phyloP scores from a whole-genome alignment of 2,329 filamentous ascomycete genomes.

The Pseudocercospora eumusae region DNA sequence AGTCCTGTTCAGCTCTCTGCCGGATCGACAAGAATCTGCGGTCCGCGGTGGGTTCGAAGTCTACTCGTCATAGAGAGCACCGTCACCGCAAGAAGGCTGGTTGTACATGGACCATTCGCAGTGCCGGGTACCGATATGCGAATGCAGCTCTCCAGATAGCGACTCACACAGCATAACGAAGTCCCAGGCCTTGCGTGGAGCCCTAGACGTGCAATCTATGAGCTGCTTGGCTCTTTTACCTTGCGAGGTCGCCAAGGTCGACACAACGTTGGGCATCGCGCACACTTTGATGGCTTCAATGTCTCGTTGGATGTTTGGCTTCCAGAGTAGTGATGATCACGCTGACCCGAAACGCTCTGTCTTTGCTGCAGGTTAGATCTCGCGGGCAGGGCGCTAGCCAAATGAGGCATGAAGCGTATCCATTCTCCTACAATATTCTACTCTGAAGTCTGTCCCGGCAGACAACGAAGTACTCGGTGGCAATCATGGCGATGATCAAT shows the following conservation, averaged over 20 bases:
- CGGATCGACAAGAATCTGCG: not conserved
- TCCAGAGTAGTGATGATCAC: not conserved
- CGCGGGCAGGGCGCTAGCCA: not conserved
- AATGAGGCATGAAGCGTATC: not conserved
- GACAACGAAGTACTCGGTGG: not conserved
- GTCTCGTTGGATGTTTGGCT: not conserved
- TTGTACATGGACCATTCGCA: not conserved
- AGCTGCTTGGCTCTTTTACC: not conserved
- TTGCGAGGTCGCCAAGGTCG: not conserved
- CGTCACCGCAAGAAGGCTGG: not conserved
- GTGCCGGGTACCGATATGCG: too few relatives aligned
- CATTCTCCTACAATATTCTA: not conserved
- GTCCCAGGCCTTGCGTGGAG: not conserved
- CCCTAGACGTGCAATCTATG: not conserved
- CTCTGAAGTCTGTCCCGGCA: not conserved
- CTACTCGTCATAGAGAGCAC: conserved; percentile 10
- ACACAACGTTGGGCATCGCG: not conserved
- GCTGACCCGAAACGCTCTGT: conserved; percentile 1
- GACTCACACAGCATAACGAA: not conserved
- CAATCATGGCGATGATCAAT: not conserved
- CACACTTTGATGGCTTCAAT: not conserved
- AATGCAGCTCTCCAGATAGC: not conserved
- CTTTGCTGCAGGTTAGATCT: conserved; percentile 8
- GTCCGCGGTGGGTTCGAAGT: not conserved
- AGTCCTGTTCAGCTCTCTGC: not conserved